Base-by-base conservation (phyloP, 192 early-diverging fungal genomes). In the Entomortierella parvispora region DNA sequence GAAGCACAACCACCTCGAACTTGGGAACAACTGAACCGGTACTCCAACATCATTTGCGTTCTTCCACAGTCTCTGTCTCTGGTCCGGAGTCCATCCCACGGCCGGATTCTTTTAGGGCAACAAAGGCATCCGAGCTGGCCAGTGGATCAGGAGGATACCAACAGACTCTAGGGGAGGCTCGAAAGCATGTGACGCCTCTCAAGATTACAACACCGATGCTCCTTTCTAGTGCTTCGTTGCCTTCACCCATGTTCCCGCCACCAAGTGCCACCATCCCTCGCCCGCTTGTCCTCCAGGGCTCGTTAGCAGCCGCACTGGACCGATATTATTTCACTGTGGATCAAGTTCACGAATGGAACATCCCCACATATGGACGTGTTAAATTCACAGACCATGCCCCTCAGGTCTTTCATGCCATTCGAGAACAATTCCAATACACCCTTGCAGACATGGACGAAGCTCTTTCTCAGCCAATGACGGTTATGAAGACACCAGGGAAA, bases 281-380 rank as follows among this genome's bases (percentile, higher is more conserved):
- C 18, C 58, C 65, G 0, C 37, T 76, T 5, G 40, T 20, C 4
- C 22, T 32, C 7, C 11, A 43, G 0, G n/a, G 32, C 28, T 23
- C 44, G 11, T 17, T 34, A 1, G 31, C 40, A 7, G 22, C 68
- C 9, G 29, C 44, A 0, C 20, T 77, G 10, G 74, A 77, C 20
- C 60, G 66, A 2, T 59, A 77, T 54, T 77, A 68, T 37, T 77
- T 64, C 31, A 53, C 20, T 6, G 61, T 42, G 0, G 74, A 77
- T 8, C 74, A 77, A 23, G 61, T 68, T 4, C 74, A 77, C 29
- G 74, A 77, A 63, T 77, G 74, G 74, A 77, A 77, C 40, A 68
- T 77, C 44, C 74, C 74, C 15, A 68, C 46, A 40, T 77, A 68
- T 45, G 74, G 74, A 20, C 65, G 66, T 12, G 66, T 77, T 40